Percentiles rank a stretch among this genome's conserved stretches.
phyloP scores from a whole-genome alignment of 192 early-diverging fungal genomes.

The Martensiomyces pterosporus region DNA sequence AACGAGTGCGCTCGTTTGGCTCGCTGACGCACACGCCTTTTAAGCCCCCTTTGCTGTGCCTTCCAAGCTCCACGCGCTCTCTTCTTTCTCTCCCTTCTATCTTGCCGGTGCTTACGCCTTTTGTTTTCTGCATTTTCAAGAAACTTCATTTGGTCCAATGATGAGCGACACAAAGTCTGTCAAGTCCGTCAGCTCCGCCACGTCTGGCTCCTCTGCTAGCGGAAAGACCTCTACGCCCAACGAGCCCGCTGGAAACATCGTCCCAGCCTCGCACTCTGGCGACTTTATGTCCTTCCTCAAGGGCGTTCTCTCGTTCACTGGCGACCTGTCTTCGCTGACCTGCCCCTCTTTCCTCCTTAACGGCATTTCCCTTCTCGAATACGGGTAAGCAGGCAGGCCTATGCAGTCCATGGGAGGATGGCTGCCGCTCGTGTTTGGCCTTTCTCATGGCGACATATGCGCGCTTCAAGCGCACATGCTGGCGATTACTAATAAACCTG shows the following conservation, averaged over 20 bases:
- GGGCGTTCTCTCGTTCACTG: conserved; percentile 71
- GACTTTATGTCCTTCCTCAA: conserved; percentile 64
- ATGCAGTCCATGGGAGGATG: no score
- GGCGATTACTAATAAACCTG: neutral
- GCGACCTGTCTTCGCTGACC: conserved; percentile 74
- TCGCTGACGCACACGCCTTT: no score
- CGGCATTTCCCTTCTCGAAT: conserved; percentile 75
- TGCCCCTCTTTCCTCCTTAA: conserved; percentile 76
- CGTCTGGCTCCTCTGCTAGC: conserved; percentile 12
- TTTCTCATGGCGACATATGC: neutral
- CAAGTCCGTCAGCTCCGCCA: conserved; percentile 21
- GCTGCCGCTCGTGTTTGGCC: no score
- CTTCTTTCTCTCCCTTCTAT: neutral
- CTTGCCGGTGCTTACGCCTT: neutral
- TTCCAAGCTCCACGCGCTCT: neutral
- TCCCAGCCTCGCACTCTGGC: conserved; percentile 59
- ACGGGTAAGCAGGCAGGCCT: conserved; percentile 52
- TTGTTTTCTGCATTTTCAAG: neutral
- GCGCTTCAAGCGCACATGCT: neutral
- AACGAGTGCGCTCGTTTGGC: no score
- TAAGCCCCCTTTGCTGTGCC: no score
- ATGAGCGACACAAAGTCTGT: conserved; percentile 40
- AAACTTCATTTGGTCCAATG: conserved; percentile 13
- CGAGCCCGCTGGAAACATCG: conserved; percentile 42
- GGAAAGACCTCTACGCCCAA: conserved; percentile 10